Percentiles rank a stretch among this genome's conserved stretches.
phyloP scores from a whole-genome alignment of 179 eudicot genomes.

The Carnegiea gigantea region DNA sequence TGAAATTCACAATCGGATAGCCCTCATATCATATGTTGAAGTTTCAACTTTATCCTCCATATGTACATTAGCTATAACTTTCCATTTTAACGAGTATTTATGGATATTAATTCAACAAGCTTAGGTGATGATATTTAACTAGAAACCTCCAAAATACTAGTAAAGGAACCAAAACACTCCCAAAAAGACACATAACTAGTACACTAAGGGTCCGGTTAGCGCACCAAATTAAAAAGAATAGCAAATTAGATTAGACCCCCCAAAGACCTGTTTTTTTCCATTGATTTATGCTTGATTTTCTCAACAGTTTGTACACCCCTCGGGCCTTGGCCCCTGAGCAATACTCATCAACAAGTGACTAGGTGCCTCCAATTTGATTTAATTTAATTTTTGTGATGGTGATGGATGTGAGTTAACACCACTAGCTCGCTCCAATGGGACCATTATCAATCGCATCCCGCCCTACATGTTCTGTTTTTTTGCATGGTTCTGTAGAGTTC shows the following conservation, averaged over 20 bases:
- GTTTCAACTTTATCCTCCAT: no score
- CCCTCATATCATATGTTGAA: no score
- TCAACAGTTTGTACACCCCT: constrained; percentile 16
- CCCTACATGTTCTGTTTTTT: constrained; percentile 13
- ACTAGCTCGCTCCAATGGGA: constrained; percentile 13
- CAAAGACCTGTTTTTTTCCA: constrained; percentile 18
- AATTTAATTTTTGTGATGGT: constrained; percentile 13
- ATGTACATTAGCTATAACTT: not conserved
- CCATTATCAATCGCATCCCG: constrained; percentile 11
- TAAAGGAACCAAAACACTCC: constrained; percentile 22
- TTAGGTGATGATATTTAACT: not conserved
- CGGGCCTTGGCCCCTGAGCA: constrained; percentile 19
- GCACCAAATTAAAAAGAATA: constrained; percentile 16
- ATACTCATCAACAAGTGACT: constrained; percentile 30
- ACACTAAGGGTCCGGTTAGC: constrained; percentile 17
- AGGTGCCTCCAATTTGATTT: constrained; percentile 25
- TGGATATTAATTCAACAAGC: not conserved
- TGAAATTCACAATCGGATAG: no score
- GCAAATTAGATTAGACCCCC: constrained; percentile 19
- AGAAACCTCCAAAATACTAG: not conserved
- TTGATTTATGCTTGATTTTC: constrained; percentile 18
- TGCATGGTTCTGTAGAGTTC: not conserved
- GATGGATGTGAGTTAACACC: constrained; percentile 29
- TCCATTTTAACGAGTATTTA: not conserved
- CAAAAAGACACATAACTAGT: constrained; percentile 22